Evolutionary conservation across 169 alveolate genomes (phyloP), one percentile per base, ranked within the genome.

Genomic region (Condylostoma magnum): DNA sequence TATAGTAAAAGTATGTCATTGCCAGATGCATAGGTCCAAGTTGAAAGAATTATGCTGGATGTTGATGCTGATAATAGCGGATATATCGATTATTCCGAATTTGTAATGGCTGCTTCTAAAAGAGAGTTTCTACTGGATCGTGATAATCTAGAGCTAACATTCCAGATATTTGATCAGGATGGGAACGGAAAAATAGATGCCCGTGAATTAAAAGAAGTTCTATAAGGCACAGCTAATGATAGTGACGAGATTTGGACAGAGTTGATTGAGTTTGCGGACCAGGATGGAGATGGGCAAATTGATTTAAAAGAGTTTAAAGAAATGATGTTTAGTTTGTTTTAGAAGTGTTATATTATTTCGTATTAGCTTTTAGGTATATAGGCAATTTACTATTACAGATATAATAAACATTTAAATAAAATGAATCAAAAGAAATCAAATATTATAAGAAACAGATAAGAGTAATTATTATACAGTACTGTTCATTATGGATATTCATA

Each of bases 1-100:
- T 96, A 95, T 79, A 76, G 68, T 48, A 73, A 34, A 27, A 73
- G 85, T 46, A 76, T 96, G 20, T 98, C 95, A 4, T 33, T 20
- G n/a, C 41, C 22, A 63, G 90, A 81, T 71, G 82, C 81, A 43
- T 94, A 94, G 8, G 98, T 94, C 41, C 98, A 96, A 67, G 99
- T 97, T 6, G 98, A 95, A 65, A 92, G 90, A 52, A 97, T 95
- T 12, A 88, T 97, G 89, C 79, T 74, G 50, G 87, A 93, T 31
- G 96, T 95, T 34, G 99, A 97, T 91, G 87, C 94, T 31, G 99
- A 97, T 79, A 91, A 90, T 48, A 93, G 89, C 71, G 99, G 99
- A 10, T 90, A 85, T 54, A 96, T 97, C 25, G 99, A 97, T 72
- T 97, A 96, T 85, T 80, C 94, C 12, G 77, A 77, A 1, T 84